A percentile compares a stretch with the other conserved stretches of the same genome.
Evolutionary conservation across 2,329 filamentous ascomycete genomes (phyloP).

Genomic region (Colletotrichum graminicola): DNA sequence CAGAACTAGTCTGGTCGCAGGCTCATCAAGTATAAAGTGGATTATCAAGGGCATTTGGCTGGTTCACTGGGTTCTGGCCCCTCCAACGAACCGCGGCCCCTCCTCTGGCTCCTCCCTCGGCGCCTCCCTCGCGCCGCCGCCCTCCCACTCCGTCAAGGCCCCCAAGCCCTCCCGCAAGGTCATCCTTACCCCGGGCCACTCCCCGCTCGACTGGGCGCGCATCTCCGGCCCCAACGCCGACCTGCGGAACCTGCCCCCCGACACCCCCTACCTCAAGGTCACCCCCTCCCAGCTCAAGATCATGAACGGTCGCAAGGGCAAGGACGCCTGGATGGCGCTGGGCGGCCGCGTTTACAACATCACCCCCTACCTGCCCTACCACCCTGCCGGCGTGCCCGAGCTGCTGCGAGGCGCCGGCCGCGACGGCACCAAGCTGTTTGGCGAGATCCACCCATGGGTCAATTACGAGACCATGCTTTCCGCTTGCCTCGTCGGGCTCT

Average conservation of each 20-base stretch:
- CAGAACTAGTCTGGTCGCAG: too few relatives aligned
- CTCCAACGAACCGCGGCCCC: slow-evolving; percentile 56
- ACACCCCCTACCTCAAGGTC: slow-evolving; percentile 75
- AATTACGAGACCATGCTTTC: slow-evolving; percentile 79
- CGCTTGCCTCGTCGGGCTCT: slow-evolving; percentile 72
- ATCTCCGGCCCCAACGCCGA: slow-evolving; percentile 75
- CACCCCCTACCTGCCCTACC: slow-evolving; percentile 87
- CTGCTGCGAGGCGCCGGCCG: slow-evolving; percentile 72
- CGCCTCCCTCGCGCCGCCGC: slow-evolving; percentile 65
- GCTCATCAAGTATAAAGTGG: too few relatives aligned
- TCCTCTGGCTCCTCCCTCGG: slow-evolving; percentile 42
- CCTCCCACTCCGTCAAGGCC: slow-evolving; percentile 65
- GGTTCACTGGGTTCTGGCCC: too few relatives aligned
- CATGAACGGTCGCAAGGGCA: slow-evolving; percentile 85
- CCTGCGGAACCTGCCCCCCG: slow-evolving; percentile 71
- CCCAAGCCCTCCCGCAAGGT: slow-evolving; percentile 76
- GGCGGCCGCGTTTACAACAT: slow-evolving; percentile 96
- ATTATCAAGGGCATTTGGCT: too few relatives aligned
- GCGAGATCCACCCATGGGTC: slow-evolving; percentile 78
- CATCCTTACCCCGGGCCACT: slow-evolving; percentile 88
- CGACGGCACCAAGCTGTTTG: slow-evolving; percentile 74
- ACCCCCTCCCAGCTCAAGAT: slow-evolving; percentile 83
- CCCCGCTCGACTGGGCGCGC: slow-evolving; percentile 94
- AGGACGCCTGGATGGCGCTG: slow-evolving; percentile 90
- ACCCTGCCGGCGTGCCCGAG: slow-evolving; percentile 87